A percentile compares a stretch with the other conserved stretches of the same genome.
Evolutionary conservation across 2,329 filamentous ascomycete species (phyloP).

Genomic region (Fusarium nanum): DNA sequence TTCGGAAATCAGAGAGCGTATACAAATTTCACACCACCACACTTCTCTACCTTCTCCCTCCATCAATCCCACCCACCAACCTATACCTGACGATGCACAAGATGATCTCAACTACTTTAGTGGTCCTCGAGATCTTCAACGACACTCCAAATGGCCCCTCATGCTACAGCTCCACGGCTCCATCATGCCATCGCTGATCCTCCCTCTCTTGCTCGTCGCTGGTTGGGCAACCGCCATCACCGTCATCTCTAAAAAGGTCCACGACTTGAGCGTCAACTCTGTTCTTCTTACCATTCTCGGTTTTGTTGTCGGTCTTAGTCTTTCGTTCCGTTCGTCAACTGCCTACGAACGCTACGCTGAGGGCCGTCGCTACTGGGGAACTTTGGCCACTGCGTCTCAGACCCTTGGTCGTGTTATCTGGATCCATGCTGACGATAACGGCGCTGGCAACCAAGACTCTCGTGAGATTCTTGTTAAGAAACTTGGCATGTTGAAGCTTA

Average conservation of each 20-base stretch:
- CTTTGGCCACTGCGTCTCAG: constrained; percentile 70
- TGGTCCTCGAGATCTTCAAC: constrained; percentile 75
- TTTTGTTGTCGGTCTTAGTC: constrained; percentile 82
- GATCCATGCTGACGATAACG: constrained; percentile 76
- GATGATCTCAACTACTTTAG: constrained; percentile 68
- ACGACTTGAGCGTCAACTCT: constrained; percentile 52
- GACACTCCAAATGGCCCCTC: constrained; percentile 80
- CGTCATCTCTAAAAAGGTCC: constrained; percentile 61
- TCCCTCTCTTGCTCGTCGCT: constrained; percentile 73
- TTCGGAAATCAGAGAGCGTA: neutral
- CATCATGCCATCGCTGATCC: constrained; percentile 77
- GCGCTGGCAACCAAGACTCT: constrained; percentile 56
- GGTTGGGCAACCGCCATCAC: constrained; percentile 76
- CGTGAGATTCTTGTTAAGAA: constrained; percentile 78
- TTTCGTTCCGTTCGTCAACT: constrained; percentile 80
- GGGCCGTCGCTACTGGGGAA: constrained; percentile 71
- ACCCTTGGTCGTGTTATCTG: constrained; percentile 82
- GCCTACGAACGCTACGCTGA: constrained; percentile 80
- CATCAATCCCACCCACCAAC: neutral
- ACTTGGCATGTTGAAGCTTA: constrained; percentile 78
- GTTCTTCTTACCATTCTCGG: constrained; percentile 78
- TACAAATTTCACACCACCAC: neutral
- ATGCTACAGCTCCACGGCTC: constrained; percentile 81
- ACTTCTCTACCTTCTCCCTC: neutral
- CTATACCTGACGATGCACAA: neutral